A percentile compares a stretch with the other conserved stretches of the same genome.
Conservation (phyloP, 2,329 filamentous ascomycete genomes). For the Cyclaneusma minus region DNA sequence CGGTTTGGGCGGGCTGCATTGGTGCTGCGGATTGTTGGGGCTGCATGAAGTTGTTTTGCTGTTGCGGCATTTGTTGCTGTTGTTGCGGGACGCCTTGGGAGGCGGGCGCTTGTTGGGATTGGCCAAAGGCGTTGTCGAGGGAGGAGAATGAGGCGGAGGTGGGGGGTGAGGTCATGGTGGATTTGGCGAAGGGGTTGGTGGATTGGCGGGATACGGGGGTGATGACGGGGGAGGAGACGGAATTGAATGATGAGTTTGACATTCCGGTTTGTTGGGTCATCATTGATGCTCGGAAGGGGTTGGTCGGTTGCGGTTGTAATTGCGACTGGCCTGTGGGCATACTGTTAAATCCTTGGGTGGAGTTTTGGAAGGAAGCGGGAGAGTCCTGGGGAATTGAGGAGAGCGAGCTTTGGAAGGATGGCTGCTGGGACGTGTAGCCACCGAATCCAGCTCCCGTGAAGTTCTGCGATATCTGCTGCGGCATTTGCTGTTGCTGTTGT, state of each 20-base stretch:
- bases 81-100: conserved; percentile 14
- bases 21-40: conserved; percentile 29
- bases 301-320: conserved; percentile 55
- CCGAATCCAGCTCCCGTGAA: conserved; percentile 71
- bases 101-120: conserved; percentile 1
- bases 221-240: conserved; percentile 26
- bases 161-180: conserved; percentile 22
- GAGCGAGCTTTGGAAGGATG: conserved; percentile 35
- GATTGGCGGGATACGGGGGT: conserved; percentile 42
- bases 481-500: conserved; percentile 17
- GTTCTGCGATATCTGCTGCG: conserved; percentile 37
- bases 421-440: conserved; percentile 56
- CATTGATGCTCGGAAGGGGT: conserved; percentile 91
- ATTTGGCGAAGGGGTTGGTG: conserved; percentile 79
- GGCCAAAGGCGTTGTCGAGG: too few species aligned
- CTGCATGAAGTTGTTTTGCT: conserved; percentile 20
- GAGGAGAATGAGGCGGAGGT: conserved; percentile 11
- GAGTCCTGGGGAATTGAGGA: conserved; percentile 43
- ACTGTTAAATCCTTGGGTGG: conserved; percentile 22
- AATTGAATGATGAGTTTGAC: conserved; percentile 22
- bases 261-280: conserved; percentile 42
- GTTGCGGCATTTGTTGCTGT: conserved; percentile 16
- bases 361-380: conserved; percentile 32
- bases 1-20: conserved; percentile 42
- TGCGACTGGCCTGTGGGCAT: conserved; percentile 24